Percentiles rank a stretch among this genome's conserved stretches.
phyloP scores from a whole-genome alignment of 768 basidiomycete species.

The Naganishia vaughanmartiniae region DNA sequence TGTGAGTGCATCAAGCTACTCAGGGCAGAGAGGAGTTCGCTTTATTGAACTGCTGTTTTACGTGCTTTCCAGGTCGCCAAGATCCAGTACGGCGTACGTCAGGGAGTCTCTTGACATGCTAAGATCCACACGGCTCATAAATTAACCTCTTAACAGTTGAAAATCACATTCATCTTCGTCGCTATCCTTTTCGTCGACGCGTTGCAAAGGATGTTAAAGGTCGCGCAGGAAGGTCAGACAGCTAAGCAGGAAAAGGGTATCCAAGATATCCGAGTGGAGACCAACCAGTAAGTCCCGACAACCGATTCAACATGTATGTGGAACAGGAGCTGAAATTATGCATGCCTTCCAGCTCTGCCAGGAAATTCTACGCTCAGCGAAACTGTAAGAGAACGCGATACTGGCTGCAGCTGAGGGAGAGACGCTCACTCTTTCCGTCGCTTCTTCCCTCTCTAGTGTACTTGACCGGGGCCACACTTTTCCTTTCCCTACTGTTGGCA shows the following conservation, averaged over 20 bases:
- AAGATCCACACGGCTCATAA: neutral
- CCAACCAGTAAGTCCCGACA: constrained; percentile 57
- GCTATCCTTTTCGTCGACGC: constrained; percentile 86
- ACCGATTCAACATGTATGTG: neutral
- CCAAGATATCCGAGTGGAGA: constrained; percentile 72
- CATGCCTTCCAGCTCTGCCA: constrained; percentile 61
- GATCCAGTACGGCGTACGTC: constrained; percentile 67
- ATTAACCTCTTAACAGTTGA: constrained; percentile 55
- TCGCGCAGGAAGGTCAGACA: constrained; percentile 53
- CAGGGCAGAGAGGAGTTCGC: too few relatives aligned
- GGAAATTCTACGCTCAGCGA: constrained; percentile 71
- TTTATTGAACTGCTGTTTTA: constrained; percentile 8
- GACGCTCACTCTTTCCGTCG: neutral
- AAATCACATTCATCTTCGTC: constrained; percentile 92
- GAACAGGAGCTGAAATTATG: neutral
- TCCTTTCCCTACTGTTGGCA: constrained; percentile 90
- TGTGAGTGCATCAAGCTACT: constrained; percentile 60
- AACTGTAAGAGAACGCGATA: constrained; percentile 39
- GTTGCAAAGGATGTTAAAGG: constrained; percentile 80
- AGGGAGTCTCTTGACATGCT: neutral
- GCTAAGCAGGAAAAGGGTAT: constrained; percentile 61
- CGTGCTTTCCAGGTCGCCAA: constrained; percentile 63
- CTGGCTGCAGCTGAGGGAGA: too few relatives aligned
- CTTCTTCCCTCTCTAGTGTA: constrained; percentile 56
- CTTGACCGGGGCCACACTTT: constrained; percentile 73